Evolutionary conservation across 805 yeast species (phyloP).

Genomic region (Nakazawaea anatomiae): DNA sequence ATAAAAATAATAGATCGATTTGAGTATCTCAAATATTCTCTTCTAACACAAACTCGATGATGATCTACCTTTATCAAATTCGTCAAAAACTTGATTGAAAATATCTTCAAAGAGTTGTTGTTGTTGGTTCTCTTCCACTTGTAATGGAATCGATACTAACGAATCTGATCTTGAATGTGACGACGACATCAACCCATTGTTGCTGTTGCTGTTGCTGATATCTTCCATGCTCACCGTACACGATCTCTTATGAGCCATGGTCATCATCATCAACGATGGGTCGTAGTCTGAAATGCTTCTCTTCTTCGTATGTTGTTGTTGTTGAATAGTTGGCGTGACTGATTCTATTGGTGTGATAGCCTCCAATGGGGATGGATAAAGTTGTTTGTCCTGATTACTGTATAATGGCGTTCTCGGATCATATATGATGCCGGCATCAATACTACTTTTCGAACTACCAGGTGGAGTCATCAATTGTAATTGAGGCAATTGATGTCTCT

Average conservation of each 20-base stretch:
- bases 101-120: background rate
- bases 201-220: too few species aligned
- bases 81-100: background rate
- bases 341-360: slow-evolving; percentile 1
- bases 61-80: background rate
- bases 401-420: slow-evolving; percentile 1
- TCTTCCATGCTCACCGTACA: too few species aligned
- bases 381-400: background rate
- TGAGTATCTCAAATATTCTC: too few species aligned
- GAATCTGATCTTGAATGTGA: background rate
- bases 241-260: too few species aligned
- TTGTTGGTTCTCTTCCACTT: background rate
- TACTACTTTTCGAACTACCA: slow-evolving; percentile 9
- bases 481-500: background rate
- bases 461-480: slow-evolving; percentile 11
- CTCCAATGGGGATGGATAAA: slow-evolving; percentile 11
- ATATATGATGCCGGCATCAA: slow-evolving; percentile 12
- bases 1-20: too few species aligned
- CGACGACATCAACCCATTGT: background rate
- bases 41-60: too few species aligned
- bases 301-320: background rate
- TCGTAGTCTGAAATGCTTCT: background rate
- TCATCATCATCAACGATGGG: too few species aligned
- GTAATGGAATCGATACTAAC: background rate
- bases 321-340: too few species aligned